These are phyloP conservation scores for Noccaea caerulescens DNA, from an alignment of 345 rosid species.

Conservation along the genomic window DNA sequence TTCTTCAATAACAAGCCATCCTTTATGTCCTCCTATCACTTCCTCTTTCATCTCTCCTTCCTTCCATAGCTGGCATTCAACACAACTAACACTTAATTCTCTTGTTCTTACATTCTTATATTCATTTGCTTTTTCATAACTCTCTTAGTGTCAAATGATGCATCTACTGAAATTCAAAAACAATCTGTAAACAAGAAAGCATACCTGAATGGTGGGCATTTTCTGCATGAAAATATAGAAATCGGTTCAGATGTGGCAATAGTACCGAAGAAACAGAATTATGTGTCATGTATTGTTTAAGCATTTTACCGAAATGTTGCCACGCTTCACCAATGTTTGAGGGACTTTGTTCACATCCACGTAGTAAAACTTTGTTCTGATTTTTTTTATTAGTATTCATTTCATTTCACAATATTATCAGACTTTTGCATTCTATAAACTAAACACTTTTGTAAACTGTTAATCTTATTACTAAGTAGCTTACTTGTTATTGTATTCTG, in stretches of 20 bases:
- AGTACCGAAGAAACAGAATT: neutral
- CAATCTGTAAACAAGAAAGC: neutral
- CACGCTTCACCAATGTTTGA: slow-evolving; percentile 78
- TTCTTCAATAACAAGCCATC: slow-evolving; percentile 91
- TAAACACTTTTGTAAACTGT: neutral
- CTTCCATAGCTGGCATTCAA: slow-evolving; percentile 68
- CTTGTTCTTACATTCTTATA: neutral
- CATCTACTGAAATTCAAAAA: neutral
- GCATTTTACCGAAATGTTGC: slow-evolving; percentile 68
- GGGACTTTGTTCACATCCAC: slow-evolving; percentile 94
- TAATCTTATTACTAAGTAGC: neutral
- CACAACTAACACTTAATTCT: neutral
- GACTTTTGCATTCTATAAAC: neutral
- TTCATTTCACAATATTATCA: neutral
- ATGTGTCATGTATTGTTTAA: neutral
- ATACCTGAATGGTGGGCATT: slow-evolving; percentile 96
- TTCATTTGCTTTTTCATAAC: neutral
- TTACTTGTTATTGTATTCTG: slow-evolving; percentile 59
- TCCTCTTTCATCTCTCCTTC: slow-evolving; percentile 93
- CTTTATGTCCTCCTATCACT: slow-evolving; percentile 94
- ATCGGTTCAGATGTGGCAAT: slow-evolving; percentile 16
- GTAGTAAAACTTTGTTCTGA: slow-evolving; percentile 68
- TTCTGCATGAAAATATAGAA: slow-evolving; percentile 52
- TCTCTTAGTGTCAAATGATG: neutral
- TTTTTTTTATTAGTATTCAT: neutral